phyloP scores from a whole-genome alignment of 441 rosid genomes.

The Lepidium campestre region DNA sequence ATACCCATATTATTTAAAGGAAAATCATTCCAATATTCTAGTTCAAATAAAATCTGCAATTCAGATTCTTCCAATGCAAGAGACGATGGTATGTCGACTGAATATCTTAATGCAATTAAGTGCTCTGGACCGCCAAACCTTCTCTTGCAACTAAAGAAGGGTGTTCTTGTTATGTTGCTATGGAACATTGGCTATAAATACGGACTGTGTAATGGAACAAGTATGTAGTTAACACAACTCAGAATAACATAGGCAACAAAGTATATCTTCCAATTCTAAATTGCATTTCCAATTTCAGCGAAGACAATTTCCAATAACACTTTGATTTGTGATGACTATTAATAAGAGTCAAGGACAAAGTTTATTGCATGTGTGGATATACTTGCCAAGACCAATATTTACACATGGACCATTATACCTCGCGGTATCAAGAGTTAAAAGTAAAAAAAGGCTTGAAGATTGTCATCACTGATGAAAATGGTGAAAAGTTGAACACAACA shows the following conservation, averaged over 20 bases:
- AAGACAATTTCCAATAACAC: not conserved
- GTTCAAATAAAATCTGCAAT: not conserved
- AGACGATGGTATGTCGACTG: not conserved
- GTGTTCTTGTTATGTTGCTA: not conserved
- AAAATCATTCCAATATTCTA: not conserved
- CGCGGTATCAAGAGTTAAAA: not conserved
- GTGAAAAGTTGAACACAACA: not conserved
- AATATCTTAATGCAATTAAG: not conserved
- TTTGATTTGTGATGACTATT: not conserved
- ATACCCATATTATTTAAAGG: not conserved
- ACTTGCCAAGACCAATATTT: not conserved
- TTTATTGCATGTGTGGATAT: not conserved
- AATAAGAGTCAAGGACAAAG: not conserved
- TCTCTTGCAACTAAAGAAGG: not conserved
- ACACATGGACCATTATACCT: not conserved
- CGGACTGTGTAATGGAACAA: not conserved
- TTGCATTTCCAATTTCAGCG: not conserved
- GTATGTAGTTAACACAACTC: not conserved
- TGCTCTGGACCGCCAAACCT: not conserved
- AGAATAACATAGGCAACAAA: too few species aligned
- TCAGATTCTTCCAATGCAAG: not conserved
- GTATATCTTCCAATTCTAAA: too few species aligned
- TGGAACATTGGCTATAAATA: not conserved
- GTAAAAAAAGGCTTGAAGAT: not conserved
- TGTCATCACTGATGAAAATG: not conserved